Conservation (phyloP, 192 early-diverging fungal species). For the Linnemannia exigua region DNA sequence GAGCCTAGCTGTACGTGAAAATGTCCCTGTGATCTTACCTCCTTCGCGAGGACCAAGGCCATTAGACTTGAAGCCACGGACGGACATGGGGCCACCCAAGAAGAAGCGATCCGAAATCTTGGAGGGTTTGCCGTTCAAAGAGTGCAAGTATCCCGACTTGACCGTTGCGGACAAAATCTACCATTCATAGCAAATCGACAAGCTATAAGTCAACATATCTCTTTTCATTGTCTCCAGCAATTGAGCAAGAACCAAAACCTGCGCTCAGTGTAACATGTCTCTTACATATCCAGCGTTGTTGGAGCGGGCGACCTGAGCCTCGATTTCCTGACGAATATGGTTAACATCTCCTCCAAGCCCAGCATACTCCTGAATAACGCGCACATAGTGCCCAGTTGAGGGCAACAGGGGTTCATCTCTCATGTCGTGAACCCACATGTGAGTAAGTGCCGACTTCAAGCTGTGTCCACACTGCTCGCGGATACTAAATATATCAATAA, state of each 20-base stretch:
- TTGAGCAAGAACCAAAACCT: not conserved
- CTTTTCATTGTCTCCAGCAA: too few species aligned
- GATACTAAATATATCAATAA: constrained; percentile 60
- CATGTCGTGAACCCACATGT: constrained; percentile 76
- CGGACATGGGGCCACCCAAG: constrained; percentile 87
- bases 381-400: constrained; percentile 71
- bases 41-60: constrained; percentile 94
- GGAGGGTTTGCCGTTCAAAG: constrained; percentile 65
- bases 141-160: constrained; percentile 76
- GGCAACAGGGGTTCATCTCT: constrained; percentile 88
- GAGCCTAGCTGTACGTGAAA: too few species aligned
- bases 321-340: constrained; percentile 78
- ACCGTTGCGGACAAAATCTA: constrained; percentile 60
- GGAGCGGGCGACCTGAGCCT: constrained; percentile 72
- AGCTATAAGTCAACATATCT: not conserved
- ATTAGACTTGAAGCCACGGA: constrained; percentile 90
- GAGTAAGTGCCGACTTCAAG: constrained; percentile 83
- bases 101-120: constrained; percentile 90
- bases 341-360: constrained; percentile 88
- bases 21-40: constrained; percentile 51
- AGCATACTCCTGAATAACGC: constrained; percentile 75
- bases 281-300: constrained; percentile 73
- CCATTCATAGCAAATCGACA: not conserved
- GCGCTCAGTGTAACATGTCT: not conserved
- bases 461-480: constrained; percentile 87